phyloP scores from a whole-genome alignment of 2,329 filamentous ascomycete species.

The Scedosporium boydii region DNA sequence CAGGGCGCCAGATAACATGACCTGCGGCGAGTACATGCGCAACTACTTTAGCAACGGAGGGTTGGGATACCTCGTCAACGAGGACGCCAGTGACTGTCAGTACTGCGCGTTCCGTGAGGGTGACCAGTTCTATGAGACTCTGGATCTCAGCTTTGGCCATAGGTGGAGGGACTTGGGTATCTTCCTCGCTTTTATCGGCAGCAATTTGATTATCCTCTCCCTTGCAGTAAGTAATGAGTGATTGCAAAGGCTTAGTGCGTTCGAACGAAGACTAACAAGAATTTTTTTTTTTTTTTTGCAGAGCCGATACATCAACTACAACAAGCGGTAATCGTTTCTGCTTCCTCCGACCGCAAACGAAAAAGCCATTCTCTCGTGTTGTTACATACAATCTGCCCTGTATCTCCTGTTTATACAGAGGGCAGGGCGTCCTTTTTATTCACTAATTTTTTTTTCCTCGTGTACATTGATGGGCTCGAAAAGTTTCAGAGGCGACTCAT shows the following conservation, averaged over 20 bases:
- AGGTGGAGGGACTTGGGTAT: constrained; percentile 82
- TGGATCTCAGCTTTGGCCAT: constrained; percentile 56
- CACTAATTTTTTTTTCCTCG: no score
- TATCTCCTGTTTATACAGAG: no score
- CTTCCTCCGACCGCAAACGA: neutral
- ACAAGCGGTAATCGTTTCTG: constrained; percentile 14
- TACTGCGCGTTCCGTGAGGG: constrained; percentile 78
- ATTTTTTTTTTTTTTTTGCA: constrained; percentile 14
- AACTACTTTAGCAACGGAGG: constrained; percentile 61
- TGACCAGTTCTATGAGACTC: constrained; percentile 65
- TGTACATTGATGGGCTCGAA: no score
- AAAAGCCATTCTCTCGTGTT: no score
- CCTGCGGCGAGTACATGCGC: constrained; percentile 67
- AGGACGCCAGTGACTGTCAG: constrained; percentile 52
- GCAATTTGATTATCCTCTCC: constrained; percentile 59
- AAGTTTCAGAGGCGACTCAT: no score
- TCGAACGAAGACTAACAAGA: neutral
- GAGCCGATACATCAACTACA: constrained; percentile 45
- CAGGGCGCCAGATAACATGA: constrained; percentile 52
- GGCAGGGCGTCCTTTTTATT: no score
- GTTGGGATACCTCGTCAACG: constrained; percentile 58
- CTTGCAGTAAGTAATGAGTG: constrained; percentile 34
- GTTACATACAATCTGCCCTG: no score
- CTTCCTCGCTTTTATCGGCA: constrained; percentile 63
- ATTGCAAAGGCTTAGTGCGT: neutral